Conservation (phyloP, 2,329 filamentous ascomycete genomes). For the Aspergillus brasiliensis region DNA sequence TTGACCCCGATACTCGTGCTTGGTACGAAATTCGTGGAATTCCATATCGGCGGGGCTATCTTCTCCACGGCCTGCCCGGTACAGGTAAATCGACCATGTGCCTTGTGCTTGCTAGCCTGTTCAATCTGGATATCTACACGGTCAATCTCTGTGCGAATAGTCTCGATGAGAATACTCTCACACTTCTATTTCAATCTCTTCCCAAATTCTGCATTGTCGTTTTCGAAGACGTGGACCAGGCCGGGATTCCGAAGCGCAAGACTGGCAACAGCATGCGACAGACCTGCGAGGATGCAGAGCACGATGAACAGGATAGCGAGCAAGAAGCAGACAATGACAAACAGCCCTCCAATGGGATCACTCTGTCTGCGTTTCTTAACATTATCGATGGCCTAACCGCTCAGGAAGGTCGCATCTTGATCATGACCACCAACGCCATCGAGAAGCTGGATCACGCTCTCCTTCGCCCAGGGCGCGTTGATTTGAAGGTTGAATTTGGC, state of each 20-base stretch:
- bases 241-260: conserved; percentile 45
- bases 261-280: conserved; percentile 9
- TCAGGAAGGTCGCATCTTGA: conserved; percentile 76
- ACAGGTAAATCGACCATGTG: conserved; percentile 74
- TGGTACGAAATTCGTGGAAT: conserved; percentile 53
- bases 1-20: conserved; percentile 58
- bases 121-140: conserved; percentile 68
- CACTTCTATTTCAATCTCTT: conserved; percentile 58
- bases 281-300: conserved; percentile 2
- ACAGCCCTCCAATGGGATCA: conserved; percentile 52
- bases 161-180: conserved; percentile 62
- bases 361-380: conserved; percentile 76
- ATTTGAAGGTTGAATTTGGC: conserved; percentile 66
- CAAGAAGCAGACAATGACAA: conserved; percentile 8
- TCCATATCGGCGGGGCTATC: conserved; percentile 73
- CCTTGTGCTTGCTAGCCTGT: conserved; percentile 66
- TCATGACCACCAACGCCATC: conserved; percentile 80
- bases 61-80: conserved; percentile 75
- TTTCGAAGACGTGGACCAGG: conserved; percentile 69
- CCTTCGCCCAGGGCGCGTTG: conserved; percentile 72
- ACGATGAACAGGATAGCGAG: conserved; percentile 5
- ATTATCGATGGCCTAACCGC: conserved; percentile 80
- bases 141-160: conserved; percentile 60
- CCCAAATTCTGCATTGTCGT: conserved; percentile 33
- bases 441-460: conserved; percentile 73